Conservation (phyloP, 331 rosid genomes). For the Spiraea crenata region DNA sequence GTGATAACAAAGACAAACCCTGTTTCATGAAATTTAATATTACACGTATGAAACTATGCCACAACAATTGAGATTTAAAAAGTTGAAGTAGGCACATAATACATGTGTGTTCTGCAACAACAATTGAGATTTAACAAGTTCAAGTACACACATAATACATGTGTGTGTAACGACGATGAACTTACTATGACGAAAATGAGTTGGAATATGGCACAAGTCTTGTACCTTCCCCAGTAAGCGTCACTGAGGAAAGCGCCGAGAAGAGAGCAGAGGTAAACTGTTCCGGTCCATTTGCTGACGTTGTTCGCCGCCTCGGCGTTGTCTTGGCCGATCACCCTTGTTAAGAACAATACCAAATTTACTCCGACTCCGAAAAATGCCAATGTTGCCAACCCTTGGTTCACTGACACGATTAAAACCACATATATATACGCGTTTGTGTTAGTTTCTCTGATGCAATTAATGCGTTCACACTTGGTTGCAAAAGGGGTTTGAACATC, state of each 20-base stretch:
- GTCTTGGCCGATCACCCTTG: constrained; percentile 72
- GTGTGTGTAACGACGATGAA: background rate
- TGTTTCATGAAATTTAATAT: constrained; percentile 12
- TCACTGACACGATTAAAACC: constrained; percentile 33
- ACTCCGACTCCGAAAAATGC: constrained; percentile 91
- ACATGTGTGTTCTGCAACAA: too few relatives aligned
- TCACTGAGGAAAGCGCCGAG: constrained; percentile 87
- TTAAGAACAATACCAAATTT: constrained; percentile 68
- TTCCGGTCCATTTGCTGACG: constrained; percentile 87
- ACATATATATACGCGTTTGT: too few relatives aligned
- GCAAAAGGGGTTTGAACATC: too few relatives aligned
- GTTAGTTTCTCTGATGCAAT: too few relatives aligned
- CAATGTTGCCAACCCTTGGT: constrained; percentile 76
- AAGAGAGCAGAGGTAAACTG: constrained; percentile 75
- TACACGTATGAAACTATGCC: too few relatives aligned
- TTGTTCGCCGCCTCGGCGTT: constrained; percentile 76
- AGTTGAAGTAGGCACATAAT: too few relatives aligned
- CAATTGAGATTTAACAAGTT: too few relatives aligned
- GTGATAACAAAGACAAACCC: constrained; percentile 62
- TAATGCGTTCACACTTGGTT: too few relatives aligned
- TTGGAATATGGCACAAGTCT: constrained; percentile 69
- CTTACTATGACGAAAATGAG: constrained; percentile 38
- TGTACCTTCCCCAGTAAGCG: constrained; percentile 75
- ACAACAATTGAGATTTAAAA: too few relatives aligned
- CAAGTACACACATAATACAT: too few relatives aligned